phyloP scores from a whole-genome alignment of 148 eudicot species.

The Camellia granthamiana region DNA sequence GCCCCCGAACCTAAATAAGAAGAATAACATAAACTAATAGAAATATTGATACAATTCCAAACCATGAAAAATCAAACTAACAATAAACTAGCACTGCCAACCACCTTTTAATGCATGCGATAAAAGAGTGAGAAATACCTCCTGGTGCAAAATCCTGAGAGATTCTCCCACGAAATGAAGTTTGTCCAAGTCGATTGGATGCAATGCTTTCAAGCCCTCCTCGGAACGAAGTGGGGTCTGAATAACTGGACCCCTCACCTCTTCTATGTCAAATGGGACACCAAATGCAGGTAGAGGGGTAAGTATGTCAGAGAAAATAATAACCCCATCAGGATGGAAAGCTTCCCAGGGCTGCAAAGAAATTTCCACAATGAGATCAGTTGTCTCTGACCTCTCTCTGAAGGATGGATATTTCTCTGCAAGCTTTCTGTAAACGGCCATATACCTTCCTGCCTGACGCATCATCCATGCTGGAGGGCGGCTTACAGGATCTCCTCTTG shows the following conservation, averaged over 20 bases:
- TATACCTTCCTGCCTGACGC: constrained; percentile 99
- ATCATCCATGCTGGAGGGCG: constrained; percentile 99
- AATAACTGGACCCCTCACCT: constrained; percentile 95
- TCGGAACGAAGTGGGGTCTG: constrained; percentile 85
- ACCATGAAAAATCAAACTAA: neutral
- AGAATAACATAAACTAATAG: neutral
- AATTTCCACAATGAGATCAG: constrained; percentile 98
- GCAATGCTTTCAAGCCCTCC: constrained; percentile 72
- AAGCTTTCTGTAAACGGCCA: constrained; percentile 98
- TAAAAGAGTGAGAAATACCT: constrained; percentile 40
- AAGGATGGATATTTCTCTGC: constrained; percentile 95
- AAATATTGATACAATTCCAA: neutral
- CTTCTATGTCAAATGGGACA: constrained; percentile 98
- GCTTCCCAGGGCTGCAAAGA: constrained; percentile 99
- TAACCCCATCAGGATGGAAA: constrained; percentile 94
- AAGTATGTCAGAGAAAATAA: constrained; percentile 95
- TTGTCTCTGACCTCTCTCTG: constrained; percentile 98
- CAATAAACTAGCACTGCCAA: constrained; percentile 1
- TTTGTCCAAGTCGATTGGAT: constrained; percentile 78
- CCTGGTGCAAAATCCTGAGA: constrained; percentile 62
- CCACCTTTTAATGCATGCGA: neutral
- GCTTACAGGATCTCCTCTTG: constrained; percentile 73
- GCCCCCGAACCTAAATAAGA: constrained; percentile 63
- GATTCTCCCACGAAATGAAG: constrained; percentile 84
- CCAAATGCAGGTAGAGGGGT: constrained; percentile 99